Percentiles rank a stretch among this genome's conserved stretches.
These are phyloP conservation scores for Xylaria grammica DNA, from an alignment of 495 filamentous ascomycete genomes.

Conservation along the genomic window DNA sequence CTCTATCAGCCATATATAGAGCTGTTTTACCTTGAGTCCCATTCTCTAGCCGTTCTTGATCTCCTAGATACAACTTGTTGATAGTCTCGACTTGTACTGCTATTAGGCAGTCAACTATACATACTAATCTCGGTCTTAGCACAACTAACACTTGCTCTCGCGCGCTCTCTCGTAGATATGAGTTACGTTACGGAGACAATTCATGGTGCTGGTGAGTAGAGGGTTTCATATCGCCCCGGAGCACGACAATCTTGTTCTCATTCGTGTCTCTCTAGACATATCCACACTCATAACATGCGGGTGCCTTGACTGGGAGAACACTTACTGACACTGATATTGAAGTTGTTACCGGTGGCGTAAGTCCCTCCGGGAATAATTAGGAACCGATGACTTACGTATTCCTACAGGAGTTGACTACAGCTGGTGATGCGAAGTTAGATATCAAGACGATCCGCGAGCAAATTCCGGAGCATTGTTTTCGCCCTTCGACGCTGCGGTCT, in stretches of 20 bases:
- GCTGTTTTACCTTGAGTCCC: no score
- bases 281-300: background rate
- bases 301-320: background rate
- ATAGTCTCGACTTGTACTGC: no score
- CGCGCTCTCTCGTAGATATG: background rate
- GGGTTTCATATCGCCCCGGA: background rate
- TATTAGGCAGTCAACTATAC: background rate
- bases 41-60: no score
- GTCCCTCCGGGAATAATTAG: background rate
- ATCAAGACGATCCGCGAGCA: background rate
- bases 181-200: constrained; percentile 10
- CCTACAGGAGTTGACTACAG: background rate
- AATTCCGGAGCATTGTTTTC: constrained; percentile 1
- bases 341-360: constrained; percentile 3
- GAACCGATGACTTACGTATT: background rate
- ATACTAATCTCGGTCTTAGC: background rate
- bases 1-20: no score
- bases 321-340: background rate
- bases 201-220: constrained; percentile 2
- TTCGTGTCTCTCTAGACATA: background rate
- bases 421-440: background rate
- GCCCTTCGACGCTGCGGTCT: constrained; percentile 8
- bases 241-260: background rate
- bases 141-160: background rate
- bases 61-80: no score